A percentile compares a stretch with the other conserved stretches of the same genome.
These are phyloP conservation scores for Coemansia umbellata DNA, from an alignment of 192 early-diverging fungal species.

Conservation along the genomic window DNA sequence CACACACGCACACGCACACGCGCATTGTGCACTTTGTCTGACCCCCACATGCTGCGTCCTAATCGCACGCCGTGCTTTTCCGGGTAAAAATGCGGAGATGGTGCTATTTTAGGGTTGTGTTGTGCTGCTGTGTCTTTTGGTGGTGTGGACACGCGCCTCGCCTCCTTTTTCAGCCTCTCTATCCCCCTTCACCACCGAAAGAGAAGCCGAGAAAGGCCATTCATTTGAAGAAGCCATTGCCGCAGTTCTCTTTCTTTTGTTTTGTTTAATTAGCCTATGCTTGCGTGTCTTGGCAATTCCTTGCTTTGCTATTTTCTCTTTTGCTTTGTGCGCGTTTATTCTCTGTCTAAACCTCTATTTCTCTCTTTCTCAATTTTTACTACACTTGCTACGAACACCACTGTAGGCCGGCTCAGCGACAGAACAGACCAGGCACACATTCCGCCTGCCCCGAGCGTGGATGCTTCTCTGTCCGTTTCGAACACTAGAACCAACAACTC, in stretches of 20 bases:
- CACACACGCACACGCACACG: too few species aligned
- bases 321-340: background rate
- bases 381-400: too few species aligned
- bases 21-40: too few species aligned
- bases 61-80: background rate
- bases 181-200: too few species aligned
- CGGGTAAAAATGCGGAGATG: background rate
- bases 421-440: background rate
- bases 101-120: conserved; percentile 3
- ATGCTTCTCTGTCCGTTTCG: background rate
- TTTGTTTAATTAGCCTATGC: background rate
- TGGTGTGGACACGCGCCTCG: background rate
- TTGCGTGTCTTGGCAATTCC: background rate
- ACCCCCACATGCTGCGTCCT: background rate
- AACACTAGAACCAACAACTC: background rate
- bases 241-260: conserved; percentile 2
- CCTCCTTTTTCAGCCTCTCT: too few species aligned
- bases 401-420: too few species aligned
- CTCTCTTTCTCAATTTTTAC: conserved; percentile 4
- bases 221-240: background rate
- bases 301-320: background rate
- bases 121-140: background rate
- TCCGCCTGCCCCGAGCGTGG: background rate
- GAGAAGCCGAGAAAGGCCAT: too few species aligned
- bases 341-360: background rate